Conservation (phyloP, 495 filamentous ascomycete genomes). For the Lophiotrema nucula region DNA sequence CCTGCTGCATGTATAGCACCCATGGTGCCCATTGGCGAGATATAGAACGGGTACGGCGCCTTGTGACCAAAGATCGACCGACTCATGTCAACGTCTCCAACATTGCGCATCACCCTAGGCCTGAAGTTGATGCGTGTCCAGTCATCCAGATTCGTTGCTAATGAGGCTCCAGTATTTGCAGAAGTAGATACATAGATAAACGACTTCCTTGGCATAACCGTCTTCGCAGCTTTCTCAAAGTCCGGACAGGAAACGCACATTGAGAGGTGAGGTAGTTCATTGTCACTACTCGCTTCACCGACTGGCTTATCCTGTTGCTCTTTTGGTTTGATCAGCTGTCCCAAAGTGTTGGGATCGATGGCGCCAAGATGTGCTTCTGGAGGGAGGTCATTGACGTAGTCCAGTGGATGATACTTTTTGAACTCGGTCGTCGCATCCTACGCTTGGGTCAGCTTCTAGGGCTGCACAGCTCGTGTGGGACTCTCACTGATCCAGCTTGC, state of each 20-base stretch:
- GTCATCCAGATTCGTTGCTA: constrained; percentile 18
- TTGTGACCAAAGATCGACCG: constrained; percentile 22
- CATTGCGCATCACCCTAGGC: constrained; percentile 29
- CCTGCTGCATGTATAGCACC: constrained; percentile 26
- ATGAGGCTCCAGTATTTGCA: constrained; percentile 22
- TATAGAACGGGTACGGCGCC: constrained; percentile 29
- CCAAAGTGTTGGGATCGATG: constrained; percentile 24
- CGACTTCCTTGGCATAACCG: constrained; percentile 15
- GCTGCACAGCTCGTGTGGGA: neutral
- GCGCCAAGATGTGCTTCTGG: constrained; percentile 8
- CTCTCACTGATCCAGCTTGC: constrained; percentile 61
- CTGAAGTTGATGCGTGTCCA: constrained; percentile 31
- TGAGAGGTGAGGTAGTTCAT: constrained; percentile 19
- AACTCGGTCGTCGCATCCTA: constrained; percentile 29
- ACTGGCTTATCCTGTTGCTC: neutral
- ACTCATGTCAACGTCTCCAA: constrained; percentile 17
- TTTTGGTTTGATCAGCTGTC: constrained; percentile 12
- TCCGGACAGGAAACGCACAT: constrained; percentile 22
- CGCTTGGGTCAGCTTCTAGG: neutral
- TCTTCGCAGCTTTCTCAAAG: constrained; percentile 25
- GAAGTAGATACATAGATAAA: constrained; percentile 31
- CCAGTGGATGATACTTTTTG: constrained; percentile 27
- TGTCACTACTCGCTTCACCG: neutral
- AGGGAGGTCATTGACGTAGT: constrained; percentile 28
- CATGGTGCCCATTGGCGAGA: constrained; percentile 31